Conservation (phyloP, 2,329 filamentous ascomycete genomes). For the Neobulgaria alba region DNA sequence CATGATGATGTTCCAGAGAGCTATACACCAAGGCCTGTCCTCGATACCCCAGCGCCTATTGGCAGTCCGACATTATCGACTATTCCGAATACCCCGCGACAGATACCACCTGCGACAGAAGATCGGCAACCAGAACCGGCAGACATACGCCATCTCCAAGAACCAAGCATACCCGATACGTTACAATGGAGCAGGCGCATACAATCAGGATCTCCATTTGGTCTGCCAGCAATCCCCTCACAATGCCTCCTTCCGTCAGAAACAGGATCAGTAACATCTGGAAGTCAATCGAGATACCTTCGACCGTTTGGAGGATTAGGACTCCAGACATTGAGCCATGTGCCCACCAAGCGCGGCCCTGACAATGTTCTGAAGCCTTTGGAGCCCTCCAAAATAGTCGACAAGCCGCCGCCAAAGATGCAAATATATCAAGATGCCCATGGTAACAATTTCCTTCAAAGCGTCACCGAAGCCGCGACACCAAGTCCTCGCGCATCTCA, state of each 20-base stretch:
- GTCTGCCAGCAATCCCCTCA: slow-evolving; percentile 29
- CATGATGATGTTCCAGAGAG: slow-evolving; percentile 31
- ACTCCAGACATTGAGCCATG: slow-evolving; percentile 21
- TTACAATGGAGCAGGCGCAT: slow-evolving; percentile 22
- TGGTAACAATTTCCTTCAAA: slow-evolving; percentile 22
- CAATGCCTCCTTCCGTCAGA: slow-evolving; percentile 30
- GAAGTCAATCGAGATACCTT: slow-evolving; percentile 19
- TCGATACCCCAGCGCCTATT: background rate
- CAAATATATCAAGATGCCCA: slow-evolving; percentile 22
- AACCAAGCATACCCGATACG: slow-evolving; percentile 18
- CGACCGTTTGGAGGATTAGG: slow-evolving; percentile 24
- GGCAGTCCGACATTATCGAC: background rate
- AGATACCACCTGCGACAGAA: background rate
- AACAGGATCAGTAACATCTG: slow-evolving; percentile 22
- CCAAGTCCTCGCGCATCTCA: slow-evolving; percentile 19
- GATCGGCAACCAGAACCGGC: background rate
- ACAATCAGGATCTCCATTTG: slow-evolving; percentile 18
- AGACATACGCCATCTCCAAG: background rate
- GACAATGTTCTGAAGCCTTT: slow-evolving; percentile 5
- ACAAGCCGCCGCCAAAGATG: slow-evolving; percentile 8
- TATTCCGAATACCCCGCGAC: slow-evolving; percentile 3
- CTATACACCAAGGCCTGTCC: background rate
- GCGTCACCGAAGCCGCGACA: slow-evolving; percentile 24
- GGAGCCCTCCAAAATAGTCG: slow-evolving; percentile 3
- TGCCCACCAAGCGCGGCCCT: slow-evolving; percentile 4